Evolutionary conservation across 176 grass and related monocot genomes (phyloP), one percentile per base, ranked within the genome.

Genomic region (Poa pratensis): DNA sequence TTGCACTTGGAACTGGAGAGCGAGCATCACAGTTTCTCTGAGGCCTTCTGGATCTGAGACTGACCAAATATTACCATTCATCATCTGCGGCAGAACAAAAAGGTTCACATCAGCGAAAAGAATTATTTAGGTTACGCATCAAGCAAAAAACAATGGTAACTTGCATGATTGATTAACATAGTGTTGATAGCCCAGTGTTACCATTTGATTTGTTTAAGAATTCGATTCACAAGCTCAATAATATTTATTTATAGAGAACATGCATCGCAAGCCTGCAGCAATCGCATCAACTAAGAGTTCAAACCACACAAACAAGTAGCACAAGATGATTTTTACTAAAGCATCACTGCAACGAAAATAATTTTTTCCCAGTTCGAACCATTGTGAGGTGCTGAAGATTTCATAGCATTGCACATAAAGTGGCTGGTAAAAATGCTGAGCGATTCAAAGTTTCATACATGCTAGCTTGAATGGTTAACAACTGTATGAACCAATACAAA

Each of bases 41-140:
- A 88, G 79, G 60, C 90, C 88, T 70, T 92, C 67, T 6, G 90
- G 82, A 72, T 88, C 89, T 61, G 91, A 91, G 26, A 87, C 86
- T 37, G 88, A 90, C 87, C 86, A 94, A 80, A 99, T 99, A 58
- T 99, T 91, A 9, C 96, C 96, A 81, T 94, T 88, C 96, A 99
- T 99, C 84, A 88, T 87, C 96, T 99, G 86, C 61, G 55, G 0
- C 58, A 80, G 55, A 69, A 34, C 27, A 66, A 43, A 80, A 62
- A 43, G 48, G 9, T 17, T 32, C 75, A 32, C 0, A 28, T 90
- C 63, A 80, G 75, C 19, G 78, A 39, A 79, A 71, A 60, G 0
- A 54, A 23, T 16, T 16, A 52, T 76, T 20, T 50, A 43, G 43
- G 68, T 68, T 20, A 80, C 59, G 32, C 4, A 76, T 80, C 39